phyloP scores from a whole-genome alignment of 768 basidiomycete species.

The Leccinum variicolor region DNA sequence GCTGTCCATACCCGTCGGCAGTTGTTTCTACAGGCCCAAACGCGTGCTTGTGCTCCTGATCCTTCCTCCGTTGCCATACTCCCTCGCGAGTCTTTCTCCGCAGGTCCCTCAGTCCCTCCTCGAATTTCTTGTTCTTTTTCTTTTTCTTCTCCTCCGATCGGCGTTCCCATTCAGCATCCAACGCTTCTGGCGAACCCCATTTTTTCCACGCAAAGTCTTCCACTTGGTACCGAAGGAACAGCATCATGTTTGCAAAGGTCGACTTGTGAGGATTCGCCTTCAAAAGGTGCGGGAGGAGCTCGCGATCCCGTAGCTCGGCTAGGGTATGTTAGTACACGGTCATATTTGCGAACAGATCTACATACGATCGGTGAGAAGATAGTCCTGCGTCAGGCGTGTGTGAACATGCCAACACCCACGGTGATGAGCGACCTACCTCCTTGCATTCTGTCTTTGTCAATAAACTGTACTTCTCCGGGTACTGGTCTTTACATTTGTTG shows the following conservation, averaged over 20 bases:
- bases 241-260: constrained; percentile 99
- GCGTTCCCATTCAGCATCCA: constrained; percentile 84
- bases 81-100: constrained; percentile 84
- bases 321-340: constrained; percentile 1
- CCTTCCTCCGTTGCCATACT: constrained; percentile 83
- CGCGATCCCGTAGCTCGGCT: constrained; percentile 93
- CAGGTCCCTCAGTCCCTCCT: constrained; percentile 81
- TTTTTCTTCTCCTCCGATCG: constrained; percentile 80
- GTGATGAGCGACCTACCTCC: constrained; percentile 51
- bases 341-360: constrained; percentile 8
- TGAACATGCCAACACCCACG: not conserved
- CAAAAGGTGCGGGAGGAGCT: constrained; percentile 87
- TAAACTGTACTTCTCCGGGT: constrained; percentile 90
- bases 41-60: constrained; percentile 84
- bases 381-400: constrained; percentile 55
- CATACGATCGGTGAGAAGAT: constrained; percentile 89
- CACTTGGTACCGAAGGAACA: constrained; percentile 89
- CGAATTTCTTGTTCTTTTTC: constrained; percentile 93
- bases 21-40: constrained; percentile 62
- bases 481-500: constrained; percentile 83
- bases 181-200: constrained; percentile 91
- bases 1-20: constrained; percentile 53
- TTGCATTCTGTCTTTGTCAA: constrained; percentile 99
- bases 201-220: constrained; percentile 98
- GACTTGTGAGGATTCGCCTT: constrained; percentile 95